phyloP scores from a whole-genome alignment of 441 rosid species.

The Pelargonium australe region DNA sequence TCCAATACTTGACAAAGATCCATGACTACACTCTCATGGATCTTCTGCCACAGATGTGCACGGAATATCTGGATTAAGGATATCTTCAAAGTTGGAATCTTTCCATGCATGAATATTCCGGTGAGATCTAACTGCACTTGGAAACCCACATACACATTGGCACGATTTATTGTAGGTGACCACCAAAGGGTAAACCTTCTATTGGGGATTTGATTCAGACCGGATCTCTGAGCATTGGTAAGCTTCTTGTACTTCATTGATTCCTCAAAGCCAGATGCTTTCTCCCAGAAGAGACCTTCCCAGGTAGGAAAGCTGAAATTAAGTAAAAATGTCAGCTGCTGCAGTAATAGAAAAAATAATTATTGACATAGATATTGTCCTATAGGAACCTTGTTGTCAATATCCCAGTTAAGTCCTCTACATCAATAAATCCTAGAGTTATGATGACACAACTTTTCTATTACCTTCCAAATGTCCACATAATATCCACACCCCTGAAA shows the following conservation, averaged over 20 bases:
- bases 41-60: conserved; percentile 97
- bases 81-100: conserved; percentile 81
- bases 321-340: conserved; percentile 10
- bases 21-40: conserved; percentile 98
- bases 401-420: no score
- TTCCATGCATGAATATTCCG: conserved; percentile 94
- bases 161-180: conserved; percentile 97
- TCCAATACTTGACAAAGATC: conserved; percentile 97
- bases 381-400: no score
- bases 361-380: not conserved
- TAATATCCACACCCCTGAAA: not conserved
- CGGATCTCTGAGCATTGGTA: conserved; percentile 98
- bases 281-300: conserved; percentile 99
- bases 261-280: conserved; percentile 97
- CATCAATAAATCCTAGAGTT: no score
- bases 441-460: no score
- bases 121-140: conserved; percentile 98
- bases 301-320: conserved; percentile 84
- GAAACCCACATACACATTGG: conserved; percentile 94
- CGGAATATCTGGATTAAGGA: conserved; percentile 96
- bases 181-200: conserved; percentile 98
- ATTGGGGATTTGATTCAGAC: conserved; percentile 95
- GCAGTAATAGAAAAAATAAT: not conserved
- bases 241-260: conserved; percentile 97
- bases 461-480: no score